Evolutionary conservation across 1,284 basidiomycete species (phyloP).

Genomic region (Puccinia triticina): DNA sequence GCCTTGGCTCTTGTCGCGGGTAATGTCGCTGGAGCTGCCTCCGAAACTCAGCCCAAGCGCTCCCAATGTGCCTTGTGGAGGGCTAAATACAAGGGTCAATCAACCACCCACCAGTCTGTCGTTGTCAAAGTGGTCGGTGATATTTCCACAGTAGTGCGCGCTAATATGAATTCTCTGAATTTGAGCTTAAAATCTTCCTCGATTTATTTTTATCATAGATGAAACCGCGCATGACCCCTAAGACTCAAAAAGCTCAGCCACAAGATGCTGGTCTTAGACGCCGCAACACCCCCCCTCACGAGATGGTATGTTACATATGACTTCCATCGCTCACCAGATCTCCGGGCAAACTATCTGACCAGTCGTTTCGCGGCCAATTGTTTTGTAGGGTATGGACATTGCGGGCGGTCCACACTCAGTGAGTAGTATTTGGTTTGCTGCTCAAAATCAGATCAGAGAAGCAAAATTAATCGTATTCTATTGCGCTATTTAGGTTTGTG

Average conservation of each 20-base stretch:
- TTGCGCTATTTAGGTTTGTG: neutral
- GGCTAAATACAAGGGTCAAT: neutral
- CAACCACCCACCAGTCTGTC: neutral
- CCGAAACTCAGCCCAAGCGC: neutral
- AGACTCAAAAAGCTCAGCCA: neutral
- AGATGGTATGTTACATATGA: neutral
- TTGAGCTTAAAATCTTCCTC: neutral
- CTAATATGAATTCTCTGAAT: neutral
- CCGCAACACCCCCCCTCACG: neutral
- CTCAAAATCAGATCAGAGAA: too few species aligned
- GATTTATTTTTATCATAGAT: neutral
- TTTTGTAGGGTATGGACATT: slow-evolving; percentile 1
- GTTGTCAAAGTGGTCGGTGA: neutral
- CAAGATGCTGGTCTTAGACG: neutral
- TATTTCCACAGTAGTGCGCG: neutral
- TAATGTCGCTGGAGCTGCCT: neutral
- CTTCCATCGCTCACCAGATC: neutral
- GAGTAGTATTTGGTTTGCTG: neutral
- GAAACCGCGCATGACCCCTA: neutral
- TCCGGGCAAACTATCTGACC: neutral
- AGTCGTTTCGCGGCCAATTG: neutral
- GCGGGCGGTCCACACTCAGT: neutral
- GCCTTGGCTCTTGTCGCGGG: neutral
- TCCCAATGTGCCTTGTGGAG: neutral
- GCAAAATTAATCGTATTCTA: too few species aligned